Percentiles rank a stretch among this genome's conserved stretches.
Evolutionary conservation across 2,329 filamentous ascomycete species (phyloP).

Genomic region (Alternaria postmessia): DNA sequence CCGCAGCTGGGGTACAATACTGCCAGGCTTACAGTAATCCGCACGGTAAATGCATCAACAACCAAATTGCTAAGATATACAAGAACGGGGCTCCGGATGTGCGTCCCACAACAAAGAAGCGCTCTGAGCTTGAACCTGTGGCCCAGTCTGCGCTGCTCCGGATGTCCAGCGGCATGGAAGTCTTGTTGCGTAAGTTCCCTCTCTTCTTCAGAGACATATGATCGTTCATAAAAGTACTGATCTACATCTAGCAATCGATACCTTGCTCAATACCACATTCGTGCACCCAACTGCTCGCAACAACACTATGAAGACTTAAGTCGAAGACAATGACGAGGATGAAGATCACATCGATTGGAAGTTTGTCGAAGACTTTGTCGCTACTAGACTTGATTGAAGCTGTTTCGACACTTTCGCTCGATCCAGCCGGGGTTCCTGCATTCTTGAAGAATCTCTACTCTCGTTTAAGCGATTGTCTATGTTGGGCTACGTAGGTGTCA

Average conservation of each 20-base stretch:
- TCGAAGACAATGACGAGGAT: neutral
- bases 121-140: neutral
- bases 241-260: neutral
- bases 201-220: neutral
- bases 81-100: neutral
- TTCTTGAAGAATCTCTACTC: neutral
- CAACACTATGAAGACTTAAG: neutral
- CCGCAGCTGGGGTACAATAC: neutral
- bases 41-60: neutral
- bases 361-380: neutral
- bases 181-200: neutral
- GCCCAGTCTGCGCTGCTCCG: neutral
- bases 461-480: neutral
- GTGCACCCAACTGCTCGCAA: neutral
- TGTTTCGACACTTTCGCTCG: neutral
- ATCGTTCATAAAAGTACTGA: neutral
- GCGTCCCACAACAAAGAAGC: neutral
- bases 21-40: neutral
- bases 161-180: conserved; percentile 2
- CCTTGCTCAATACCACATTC: neutral
- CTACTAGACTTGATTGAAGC: neutral
- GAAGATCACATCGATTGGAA: neutral
- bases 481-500: neutral
- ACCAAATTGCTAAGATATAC: neutral
- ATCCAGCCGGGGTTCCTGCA: neutral